Percentiles rank a stretch among this genome's conserved stretches.
These are phyloP conservation scores for Pseudonitzschia delicatissima DNA, from an alignment of 108 stramenopile genomes.

Conservation along the genomic window DNA sequence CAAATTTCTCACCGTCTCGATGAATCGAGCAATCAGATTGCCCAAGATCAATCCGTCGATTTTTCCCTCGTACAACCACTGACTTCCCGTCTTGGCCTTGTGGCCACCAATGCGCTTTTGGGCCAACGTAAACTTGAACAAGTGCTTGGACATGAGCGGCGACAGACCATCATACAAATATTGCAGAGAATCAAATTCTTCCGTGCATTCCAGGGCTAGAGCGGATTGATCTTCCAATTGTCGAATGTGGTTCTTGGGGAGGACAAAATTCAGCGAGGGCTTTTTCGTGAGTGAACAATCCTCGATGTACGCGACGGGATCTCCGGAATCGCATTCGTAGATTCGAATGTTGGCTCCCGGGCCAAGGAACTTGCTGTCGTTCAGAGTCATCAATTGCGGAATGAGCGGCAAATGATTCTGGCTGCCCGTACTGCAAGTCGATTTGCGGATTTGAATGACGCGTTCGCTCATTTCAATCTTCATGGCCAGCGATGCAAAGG, in stretches of 20 bases:
- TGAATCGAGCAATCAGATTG: constrained; percentile 54
- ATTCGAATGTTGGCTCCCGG: constrained; percentile 27
- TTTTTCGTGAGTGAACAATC: background rate
- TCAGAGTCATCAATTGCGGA: background rate
- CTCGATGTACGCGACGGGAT: constrained; percentile 9
- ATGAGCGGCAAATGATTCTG: background rate
- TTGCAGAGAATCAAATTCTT: constrained; percentile 48
- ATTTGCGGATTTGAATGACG: background rate
- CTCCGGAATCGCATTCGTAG: constrained; percentile 12
- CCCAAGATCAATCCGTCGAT: constrained; percentile 49
- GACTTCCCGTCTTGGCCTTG: constrained; percentile 44
- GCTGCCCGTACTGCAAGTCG: background rate
- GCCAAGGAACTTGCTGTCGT: background rate
- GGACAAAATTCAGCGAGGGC: constrained; percentile 16
- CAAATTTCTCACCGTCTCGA: constrained; percentile 58
- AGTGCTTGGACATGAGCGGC: constrained; percentile 35
- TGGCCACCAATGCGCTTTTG: constrained; percentile 67
- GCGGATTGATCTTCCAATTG: background rate
- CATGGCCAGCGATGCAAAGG: background rate
- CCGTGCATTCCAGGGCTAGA: background rate
- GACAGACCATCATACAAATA: constrained; percentile 34
- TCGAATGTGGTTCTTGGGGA: constrained; percentile 7
- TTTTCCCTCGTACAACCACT: constrained; percentile 49
- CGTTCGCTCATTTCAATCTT: background rate
- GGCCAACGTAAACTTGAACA: constrained; percentile 76